Evolutionary conservation across 768 basidiomycete species (phyloP), one percentile per base, ranked within the genome.

Genomic region (Holtermannia corniformis): DNA sequence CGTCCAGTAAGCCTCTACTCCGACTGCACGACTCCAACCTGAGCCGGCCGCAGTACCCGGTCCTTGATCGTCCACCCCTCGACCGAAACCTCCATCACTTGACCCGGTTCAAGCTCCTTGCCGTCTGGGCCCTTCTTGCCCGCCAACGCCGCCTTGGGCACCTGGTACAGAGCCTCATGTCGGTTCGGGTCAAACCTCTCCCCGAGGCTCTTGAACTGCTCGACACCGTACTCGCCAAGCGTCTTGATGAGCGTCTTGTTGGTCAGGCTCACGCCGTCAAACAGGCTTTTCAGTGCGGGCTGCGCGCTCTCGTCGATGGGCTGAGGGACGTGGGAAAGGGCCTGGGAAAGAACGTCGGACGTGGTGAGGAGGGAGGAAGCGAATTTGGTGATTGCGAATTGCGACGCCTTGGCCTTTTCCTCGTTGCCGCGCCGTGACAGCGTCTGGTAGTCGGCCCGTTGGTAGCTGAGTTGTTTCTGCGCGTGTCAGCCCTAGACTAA

Each of bases 161-260:
- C 87, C 75, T 92, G 89, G 75, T 88, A 97, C 23, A 95, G 78
- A 11, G 95, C 95, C 74, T 99, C 95, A 65, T 97, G 93, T 26
- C 76, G 75, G 73, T 96, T 96, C 14, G 95, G 93, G 73, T 99
- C 91, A 64, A 99, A 99, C 59, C 77, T 78, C 73, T 93, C 89
- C 41, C 93, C 93, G 37, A 40, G 20, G 0, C 81, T 84, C 13
- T 92, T 88, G 64, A 90, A 95, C 1, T 86, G 82, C 54, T 84
- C 87, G 71, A 97, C 82, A 55, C 91, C 85, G 74, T 91, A 89
- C 74, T 88, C 84, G 76, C 83, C 87, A 27, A 99, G 78, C 1
- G 87, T 92, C 68, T 89, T 85, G 7, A 91, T 79, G 40, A 97
- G 80, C 55, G 86, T 81, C 48, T 87, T 85, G 62, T 93, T 86